Evolutionary conservation across 2,329 filamentous ascomycete genomes (phyloP), one percentile per base, ranked within the genome.

Genomic region (Cordyceps fumosorosea): DNA sequence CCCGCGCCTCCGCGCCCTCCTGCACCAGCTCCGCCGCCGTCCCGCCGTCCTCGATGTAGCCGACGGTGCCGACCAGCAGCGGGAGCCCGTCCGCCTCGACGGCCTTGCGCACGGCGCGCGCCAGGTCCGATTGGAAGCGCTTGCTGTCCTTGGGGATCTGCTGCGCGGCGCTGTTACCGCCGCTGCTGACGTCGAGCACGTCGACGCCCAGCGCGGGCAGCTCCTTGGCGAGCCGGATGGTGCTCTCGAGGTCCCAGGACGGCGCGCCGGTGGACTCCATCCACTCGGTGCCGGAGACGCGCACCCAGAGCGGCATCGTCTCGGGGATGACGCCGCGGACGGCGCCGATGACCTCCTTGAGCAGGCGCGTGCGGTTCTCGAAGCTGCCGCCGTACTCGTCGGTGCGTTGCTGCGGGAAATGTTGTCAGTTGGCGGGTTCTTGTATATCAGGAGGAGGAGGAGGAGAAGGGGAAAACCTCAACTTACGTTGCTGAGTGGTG

Each of bases 161-260:
- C 70, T 89, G 86, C 51, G 75, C 72, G 42, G 78, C 74, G 71
- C 86, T 83, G 71, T 90, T 89, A 45, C 90, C 93, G 40, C 87
- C 91, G 1, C 86, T 87, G 67, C 87, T 91, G 62, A 96, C 85
- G 72, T 97, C 93, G 34, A 96, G 80, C 18, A 96, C 78, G 72
- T 97, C 93, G 50, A 96, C 82, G 34, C 93, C 93, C 14, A 81
- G 78, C 0, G 82, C 83, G 0, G 90, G 89, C 1, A 97, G 82
- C 11, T 88, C 77, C 70, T 84, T 81, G 16, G 90, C 89, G n/a
- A 75, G 67, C 22, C 65, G 67, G 62, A 73, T 73, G 60, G 67
- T 72, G 66, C 92, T 82, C 50, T 87, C 82, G n/a, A 88, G 68
- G 5, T 84, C 87, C 91, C 91, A 96, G 26, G 77, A 80, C 7